Base-by-base conservation (phyloP, 2,329 filamentous ascomycete species). In the Verticillium nonalfalfae region DNA sequence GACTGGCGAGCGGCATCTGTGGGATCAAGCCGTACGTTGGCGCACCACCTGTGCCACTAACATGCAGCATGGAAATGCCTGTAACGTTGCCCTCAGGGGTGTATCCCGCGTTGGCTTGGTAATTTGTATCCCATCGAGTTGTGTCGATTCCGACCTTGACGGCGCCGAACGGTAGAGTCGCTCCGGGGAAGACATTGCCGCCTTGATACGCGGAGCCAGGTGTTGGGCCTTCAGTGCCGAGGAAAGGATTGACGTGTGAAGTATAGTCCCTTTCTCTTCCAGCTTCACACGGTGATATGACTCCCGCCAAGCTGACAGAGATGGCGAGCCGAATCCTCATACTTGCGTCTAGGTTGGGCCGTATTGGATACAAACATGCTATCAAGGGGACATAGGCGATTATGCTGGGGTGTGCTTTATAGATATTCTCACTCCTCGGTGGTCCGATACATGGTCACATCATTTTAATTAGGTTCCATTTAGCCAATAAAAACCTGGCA, bases 1-100 rank as follows among this genome's bases (percentile, higher is more conserved):
- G 63, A 1, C 65, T 71, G 2, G 70, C 72, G 9, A 82, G 69
- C 0, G 79, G 81, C 69, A 82, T 74, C 62, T 82, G 80, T 0
- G 79, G 74, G 39, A 82, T 77, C 4, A 85, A 75, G 0, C 84
- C 84, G 61, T 86, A 87, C 61, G 84, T 86, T 0, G 84, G 81
- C 10, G 79, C 79, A 1, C 85, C 85, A 14, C 84, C 85, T 0
- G 83, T 87, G 0, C 83, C 83, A 59, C 77, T 79, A 63, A 83
- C 82, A 61, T 85, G 82, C 71, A 84, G 77, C 78, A 83, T 78
- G 21, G 77, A 79, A 64, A 82, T 78, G 2, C 74, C 80, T 0
- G 79, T 81, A 58, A 82, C 78, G 15, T 77, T 75, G 2, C 79
- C 79, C 55, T 72, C 66, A 0, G 75, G 71, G 0, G 73, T 76